Evolutionary conservation across 441 rosid genomes (phyloP).

Genomic region (Mallotus japonicus): DNA sequence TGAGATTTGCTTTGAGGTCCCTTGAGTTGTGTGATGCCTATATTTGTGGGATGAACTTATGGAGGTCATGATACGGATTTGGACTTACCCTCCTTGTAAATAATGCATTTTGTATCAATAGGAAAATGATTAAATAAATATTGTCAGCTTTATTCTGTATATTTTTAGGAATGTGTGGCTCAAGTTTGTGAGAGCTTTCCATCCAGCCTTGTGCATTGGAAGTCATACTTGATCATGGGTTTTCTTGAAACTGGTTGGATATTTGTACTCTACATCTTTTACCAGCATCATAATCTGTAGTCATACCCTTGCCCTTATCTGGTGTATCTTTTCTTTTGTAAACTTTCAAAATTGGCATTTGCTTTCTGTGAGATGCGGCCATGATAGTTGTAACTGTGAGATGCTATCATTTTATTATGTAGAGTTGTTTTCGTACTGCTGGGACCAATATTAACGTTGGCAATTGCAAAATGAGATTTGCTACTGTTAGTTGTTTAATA

Average conservation of each 20-base stretch:
- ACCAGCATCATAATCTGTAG: background rate
- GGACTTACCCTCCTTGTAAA: slow-evolving; percentile 29
- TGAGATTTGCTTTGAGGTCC: slow-evolving; percentile 4
- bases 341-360: background rate
- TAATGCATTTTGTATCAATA: slow-evolving; percentile 24
- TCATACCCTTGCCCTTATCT: background rate
- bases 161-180: slow-evolving; percentile 11
- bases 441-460: no score
- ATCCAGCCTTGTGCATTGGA: background rate
- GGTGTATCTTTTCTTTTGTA: background rate
- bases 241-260: background rate
- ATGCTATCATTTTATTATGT: no score
- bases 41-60: slow-evolving; percentile 18
- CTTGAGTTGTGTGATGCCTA: slow-evolving; percentile 3
- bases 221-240: background rate
- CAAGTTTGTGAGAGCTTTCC: slow-evolving; percentile 4
- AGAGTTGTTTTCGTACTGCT: no score
- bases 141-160: slow-evolving; percentile 9
- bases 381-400: no score
- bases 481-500: no score
- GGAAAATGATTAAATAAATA: slow-evolving; percentile 20
- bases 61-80: slow-evolving; percentile 9
- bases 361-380: background rate
- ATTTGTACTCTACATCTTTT: background rate
- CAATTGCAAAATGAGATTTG: no score